Evolutionary conservation across 164 flowering plant species (phyloP), one percentile per base, ranked within the genome.

Genomic region (Piper longum): DNA sequence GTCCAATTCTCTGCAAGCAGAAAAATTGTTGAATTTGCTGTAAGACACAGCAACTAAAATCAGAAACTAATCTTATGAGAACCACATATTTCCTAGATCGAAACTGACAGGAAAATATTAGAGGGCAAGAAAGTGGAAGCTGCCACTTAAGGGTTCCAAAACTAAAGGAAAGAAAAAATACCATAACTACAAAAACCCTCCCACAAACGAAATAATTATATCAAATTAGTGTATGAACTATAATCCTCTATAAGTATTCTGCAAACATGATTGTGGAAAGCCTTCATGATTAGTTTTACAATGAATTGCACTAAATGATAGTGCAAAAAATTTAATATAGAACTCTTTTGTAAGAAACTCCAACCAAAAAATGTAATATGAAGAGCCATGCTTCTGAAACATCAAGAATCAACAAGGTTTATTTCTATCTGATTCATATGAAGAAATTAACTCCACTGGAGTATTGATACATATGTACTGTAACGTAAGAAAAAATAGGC

Each of bases 1-100:
- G 70, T 90, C 97, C 79, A 87, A 70, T 19, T 69, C 43, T n/a
- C 91, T 87, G 82, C 73, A 76, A 44, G 19, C 41, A 66, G 16
- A 43, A 39, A 48, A 59, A 48, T 19, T 48, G 43, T 4, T n/a
- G 7, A 13, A 11, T 51, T 45, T 2, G 45, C 11, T 16, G 16
- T 3, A 7, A 2, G 17, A 48, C 16, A 17, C 11, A 16, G 48
- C 40, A 12, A 18, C 11, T 13, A 4, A 55, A 55, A 55, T 4
- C 8, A 55, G 13, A 11, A 16, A 1, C 16, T 55, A 16, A 4
- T 55, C 14, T 13, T 17, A 59, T 43, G 41, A 59, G 62, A n/a
- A 41, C 36, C 41, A 36, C 17, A n/a, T 3, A 59, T 5, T 12
- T 59, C n/a, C 45, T 1, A 41, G 7, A 55, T 13, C 57, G 57